phyloP scores from a whole-genome alignment of 371 early-diverging fungal species.

The Mortierella sp. region DNA sequence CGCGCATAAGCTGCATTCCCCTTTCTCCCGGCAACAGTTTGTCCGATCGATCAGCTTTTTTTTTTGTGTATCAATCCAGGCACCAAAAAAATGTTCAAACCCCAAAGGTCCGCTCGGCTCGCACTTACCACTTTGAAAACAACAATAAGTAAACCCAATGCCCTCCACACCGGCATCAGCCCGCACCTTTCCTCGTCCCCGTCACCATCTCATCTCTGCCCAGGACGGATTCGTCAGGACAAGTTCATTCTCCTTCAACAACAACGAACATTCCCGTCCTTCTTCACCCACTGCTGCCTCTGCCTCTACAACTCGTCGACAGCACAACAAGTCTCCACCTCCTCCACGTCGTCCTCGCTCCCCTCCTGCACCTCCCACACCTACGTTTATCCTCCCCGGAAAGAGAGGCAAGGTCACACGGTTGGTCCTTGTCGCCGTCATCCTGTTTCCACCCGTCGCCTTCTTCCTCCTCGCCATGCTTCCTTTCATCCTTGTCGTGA shows the following conservation, averaged over 20 bases:
- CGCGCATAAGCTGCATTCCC: not conserved
- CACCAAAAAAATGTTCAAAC: not conserved
- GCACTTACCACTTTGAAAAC: not conserved
- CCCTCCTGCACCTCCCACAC: not conserved
- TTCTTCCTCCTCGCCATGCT: slow-evolving; percentile 43
- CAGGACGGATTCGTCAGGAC: slow-evolving; percentile 10
- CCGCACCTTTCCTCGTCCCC: slow-evolving; percentile 8
- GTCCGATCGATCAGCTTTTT: not conserved
- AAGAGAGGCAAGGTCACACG: slow-evolving; percentile 47
- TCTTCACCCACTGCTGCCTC: not conserved
- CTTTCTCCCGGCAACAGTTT: not conserved
- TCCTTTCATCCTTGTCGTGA: slow-evolving; percentile 19
- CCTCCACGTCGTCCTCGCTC: not conserved
- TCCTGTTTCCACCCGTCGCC: slow-evolving; percentile 39
- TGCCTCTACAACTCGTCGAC: not conserved
- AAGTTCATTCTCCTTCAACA: not conserved
- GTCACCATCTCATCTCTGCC: slow-evolving; percentile 8
- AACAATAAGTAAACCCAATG: not conserved
- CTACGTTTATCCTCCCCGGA: slow-evolving; percentile 29
- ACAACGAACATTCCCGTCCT: not conserved
- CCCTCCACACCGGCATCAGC: slow-evolving; percentile 3
- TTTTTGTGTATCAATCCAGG: not conserved
- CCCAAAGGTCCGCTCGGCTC: slow-evolving; percentile 2
- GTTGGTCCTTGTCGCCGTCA: slow-evolving; percentile 31
- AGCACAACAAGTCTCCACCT: slow-evolving; percentile 1